Evolutionary conservation across 192 early-diverging fungal species (phyloP).

Genomic region (Chytriomyces hyalinus): DNA sequence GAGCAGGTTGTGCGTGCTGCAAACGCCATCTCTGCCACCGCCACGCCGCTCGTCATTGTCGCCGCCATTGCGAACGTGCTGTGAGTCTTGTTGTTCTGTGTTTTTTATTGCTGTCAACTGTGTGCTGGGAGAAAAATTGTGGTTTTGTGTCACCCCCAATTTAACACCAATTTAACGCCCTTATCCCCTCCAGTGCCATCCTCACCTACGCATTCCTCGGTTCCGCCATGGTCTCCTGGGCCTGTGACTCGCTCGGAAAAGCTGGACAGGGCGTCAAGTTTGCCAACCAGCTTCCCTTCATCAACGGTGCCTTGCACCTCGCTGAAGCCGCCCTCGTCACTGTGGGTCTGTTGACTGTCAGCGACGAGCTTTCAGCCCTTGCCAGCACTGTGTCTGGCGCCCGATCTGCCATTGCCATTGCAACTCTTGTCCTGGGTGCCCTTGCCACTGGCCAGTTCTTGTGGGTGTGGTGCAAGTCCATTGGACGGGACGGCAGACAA

Average conservation of each 20-base stretch:
- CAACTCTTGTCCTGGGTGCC: background rate
- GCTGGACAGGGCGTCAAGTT: slow-evolving; percentile 7
- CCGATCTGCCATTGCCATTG: background rate
- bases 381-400: background rate
- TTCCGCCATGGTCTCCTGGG: slow-evolving; percentile 10
- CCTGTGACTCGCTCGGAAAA: slow-evolving; percentile 15
- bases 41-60: background rate
- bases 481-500: slow-evolving; percentile 37
- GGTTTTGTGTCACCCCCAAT: background rate
- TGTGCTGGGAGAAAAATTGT: background rate
- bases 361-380: background rate
- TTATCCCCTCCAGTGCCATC: background rate
- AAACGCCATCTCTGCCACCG: background rate
- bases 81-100: slow-evolving; percentile 23
- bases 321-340: slow-evolving; percentile 22
- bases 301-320: slow-evolving; percentile 11
- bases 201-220: slow-evolving; percentile 15
- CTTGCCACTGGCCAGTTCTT: background rate
- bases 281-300: slow-evolving; percentile 18
- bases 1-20: background rate
- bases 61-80: slow-evolving; percentile 21
- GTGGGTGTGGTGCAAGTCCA: slow-evolving; percentile 14
- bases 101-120: background rate
- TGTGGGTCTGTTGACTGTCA: slow-evolving; percentile 10
- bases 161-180: background rate